Conservation (phyloP, 176 grass and related monocot genomes). For the Pharus latifolius region DNA sequence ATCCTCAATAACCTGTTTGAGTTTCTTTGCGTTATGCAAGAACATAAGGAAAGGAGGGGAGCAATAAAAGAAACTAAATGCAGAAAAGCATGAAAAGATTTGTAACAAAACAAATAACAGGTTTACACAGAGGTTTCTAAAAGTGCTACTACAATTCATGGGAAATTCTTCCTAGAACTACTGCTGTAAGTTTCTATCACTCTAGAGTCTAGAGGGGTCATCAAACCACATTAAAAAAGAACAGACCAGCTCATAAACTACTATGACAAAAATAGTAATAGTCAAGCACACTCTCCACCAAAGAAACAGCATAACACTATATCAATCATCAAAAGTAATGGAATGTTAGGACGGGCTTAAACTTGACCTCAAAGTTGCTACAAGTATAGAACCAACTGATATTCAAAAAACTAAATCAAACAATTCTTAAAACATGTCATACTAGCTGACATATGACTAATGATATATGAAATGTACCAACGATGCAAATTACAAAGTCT, state of each 20-base stretch:
- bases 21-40: neutral
- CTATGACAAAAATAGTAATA: neutral
- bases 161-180: too few species aligned
- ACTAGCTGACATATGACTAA: too few species aligned
- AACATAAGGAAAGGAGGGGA: neutral
- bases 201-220: neutral
- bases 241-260: neutral
- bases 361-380: too few species aligned
- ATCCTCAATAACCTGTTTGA: slow-evolving; percentile 17
- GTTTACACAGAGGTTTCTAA: neutral
- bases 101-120: neutral
- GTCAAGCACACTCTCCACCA: neutral
- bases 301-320: too few species aligned
- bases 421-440: too few species aligned
- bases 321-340: too few species aligned
- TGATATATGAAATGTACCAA: too few species aligned
- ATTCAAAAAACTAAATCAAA: too few species aligned
- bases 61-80: neutral
- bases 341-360: too few species aligned
- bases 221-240: neutral
- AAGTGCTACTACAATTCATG: neutral
- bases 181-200: neutral
- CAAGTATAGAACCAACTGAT: too few species aligned
- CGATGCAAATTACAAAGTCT: too few species aligned
- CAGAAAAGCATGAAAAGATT: neutral